Base-by-base conservation (phyloP, 768 basidiomycete genomes). In the Lanmaoa rubissima region DNA sequence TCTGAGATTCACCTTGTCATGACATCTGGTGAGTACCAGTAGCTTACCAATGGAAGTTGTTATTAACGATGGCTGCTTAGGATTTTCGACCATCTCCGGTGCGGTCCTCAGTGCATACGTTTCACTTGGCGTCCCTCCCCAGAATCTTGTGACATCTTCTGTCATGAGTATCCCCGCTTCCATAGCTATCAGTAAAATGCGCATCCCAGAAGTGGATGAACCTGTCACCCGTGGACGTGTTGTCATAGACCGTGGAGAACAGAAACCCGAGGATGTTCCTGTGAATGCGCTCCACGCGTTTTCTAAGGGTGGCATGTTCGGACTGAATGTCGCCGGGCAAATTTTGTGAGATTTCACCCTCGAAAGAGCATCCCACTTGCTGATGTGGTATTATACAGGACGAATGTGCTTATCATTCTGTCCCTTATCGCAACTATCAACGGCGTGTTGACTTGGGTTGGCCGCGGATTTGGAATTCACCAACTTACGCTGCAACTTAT, bases 121-220 rank as follows among this genome's bases (percentile, higher is more conserved):
- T 68, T 76, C 69, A 60, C 76, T 88, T 61, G 92, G 88, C 39
- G 88, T 92, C 34, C 90, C 90, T 10, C 70, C 90, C 5, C 81
- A 87, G 70, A 94, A 90, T 66, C 78, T 93, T 24, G 78, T 94
- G 63, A 94, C 93, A 3, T 88, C 94, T 6, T 92, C 91, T 9
- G 88, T 95, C 57, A 96, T 96, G 94, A 90, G 87, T 70, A 96
- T 97, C 58, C 94, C 94, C 19, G 94, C 94, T 0, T 94, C 92
- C 14, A 94, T 96, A 69, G 83, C 93, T 2, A 94, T 96, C 65
- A 89, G 87, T 69, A 96, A 96, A 74, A 78, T 95, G 64, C 90
- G 93, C 43, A 61, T 86, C 35, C 94, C 94, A 0, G 94, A 96
- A 74, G 70, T 79, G 28, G 93, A 94, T 19, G 90, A 90, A 61